These are phyloP conservation scores for Rhodamnia argentea DNA, from an alignment of 345 rosid species.

Conservation along the genomic window DNA sequence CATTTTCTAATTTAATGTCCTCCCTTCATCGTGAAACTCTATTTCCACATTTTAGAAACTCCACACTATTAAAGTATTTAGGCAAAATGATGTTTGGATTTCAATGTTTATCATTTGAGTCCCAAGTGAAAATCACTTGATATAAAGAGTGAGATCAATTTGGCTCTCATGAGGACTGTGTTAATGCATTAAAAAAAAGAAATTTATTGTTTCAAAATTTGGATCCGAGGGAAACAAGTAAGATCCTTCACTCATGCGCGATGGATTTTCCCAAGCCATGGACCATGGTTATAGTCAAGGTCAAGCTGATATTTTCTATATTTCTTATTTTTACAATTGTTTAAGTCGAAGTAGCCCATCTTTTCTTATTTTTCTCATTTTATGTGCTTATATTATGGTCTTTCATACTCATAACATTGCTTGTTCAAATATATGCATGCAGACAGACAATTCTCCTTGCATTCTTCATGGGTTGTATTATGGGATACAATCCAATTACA, in stretches of 20 bases:
- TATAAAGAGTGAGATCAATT: not conserved
- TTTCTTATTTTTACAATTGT: not conserved
- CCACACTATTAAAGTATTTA: fast-evolving
- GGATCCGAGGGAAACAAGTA: not conserved
- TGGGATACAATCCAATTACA: not conserved
- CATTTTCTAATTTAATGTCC: not conserved
- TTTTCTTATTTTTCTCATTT: not conserved
- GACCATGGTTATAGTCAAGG: not conserved
- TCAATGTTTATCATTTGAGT: not conserved
- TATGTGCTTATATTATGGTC: not conserved
- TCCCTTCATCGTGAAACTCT: not conserved
- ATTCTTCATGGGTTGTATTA: not conserved
- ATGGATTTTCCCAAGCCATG: no score
- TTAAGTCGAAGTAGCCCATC: not conserved
- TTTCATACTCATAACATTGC: not conserved
- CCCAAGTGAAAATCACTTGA: not conserved
- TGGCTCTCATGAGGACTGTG: not conserved
- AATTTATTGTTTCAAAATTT: not conserved
- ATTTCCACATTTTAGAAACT: not conserved
- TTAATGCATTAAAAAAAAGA: not conserved
- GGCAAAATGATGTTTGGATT: not conserved
- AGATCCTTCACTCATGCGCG: not conserved
- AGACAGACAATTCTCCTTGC: not conserved
- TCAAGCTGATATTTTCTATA: not conserved
- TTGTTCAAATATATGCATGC: not conserved